Percentiles rank a stretch among this genome's conserved stretches.
phyloP scores from a whole-genome alignment of 139 green algal genomes.

The Pleodorina starrii region DNA sequence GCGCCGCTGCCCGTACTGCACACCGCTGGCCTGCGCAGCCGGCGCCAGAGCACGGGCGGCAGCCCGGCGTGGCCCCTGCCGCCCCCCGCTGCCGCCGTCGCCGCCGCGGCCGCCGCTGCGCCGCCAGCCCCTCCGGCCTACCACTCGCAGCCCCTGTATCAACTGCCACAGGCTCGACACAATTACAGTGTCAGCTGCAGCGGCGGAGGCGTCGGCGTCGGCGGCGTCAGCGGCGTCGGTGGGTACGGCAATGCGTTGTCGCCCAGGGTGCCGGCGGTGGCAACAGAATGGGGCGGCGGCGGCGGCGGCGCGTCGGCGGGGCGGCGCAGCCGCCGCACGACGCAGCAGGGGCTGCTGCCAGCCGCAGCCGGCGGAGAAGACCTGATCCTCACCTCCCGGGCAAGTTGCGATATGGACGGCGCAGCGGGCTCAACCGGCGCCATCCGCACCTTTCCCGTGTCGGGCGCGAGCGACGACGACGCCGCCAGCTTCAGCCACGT shows the following conservation, averaged over 20 bases:
- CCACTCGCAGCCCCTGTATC: background rate
- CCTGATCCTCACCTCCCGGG: background rate
- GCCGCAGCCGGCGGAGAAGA: background rate
- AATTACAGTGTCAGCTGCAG: background rate
- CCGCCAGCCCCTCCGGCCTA: background rate
- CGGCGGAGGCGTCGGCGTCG: background rate
- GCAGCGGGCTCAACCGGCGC: background rate
- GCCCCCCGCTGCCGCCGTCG: background rate
- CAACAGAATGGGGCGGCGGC: background rate
- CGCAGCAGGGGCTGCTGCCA: background rate
- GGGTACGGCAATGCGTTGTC: background rate
- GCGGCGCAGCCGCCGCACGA: background rate
- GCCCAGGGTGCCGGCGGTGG: background rate
- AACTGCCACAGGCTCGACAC: background rate
- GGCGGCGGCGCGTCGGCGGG: background rate
- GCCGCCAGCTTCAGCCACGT: background rate
- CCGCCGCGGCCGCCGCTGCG: background rate
- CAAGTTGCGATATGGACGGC: background rate
- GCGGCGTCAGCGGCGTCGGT: background rate
- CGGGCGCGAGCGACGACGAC: background rate
- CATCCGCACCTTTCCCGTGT: no score
- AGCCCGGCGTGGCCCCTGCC: background rate
- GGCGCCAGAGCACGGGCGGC: constrained; percentile 10
- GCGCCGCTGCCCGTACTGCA: background rate
- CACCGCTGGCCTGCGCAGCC: background rate